A percentile compares a stretch with the other conserved stretches of the same genome.
phyloP scores from a whole-genome alignment of 163 green algal genomes.

The Prototheca wickerhamii region DNA sequence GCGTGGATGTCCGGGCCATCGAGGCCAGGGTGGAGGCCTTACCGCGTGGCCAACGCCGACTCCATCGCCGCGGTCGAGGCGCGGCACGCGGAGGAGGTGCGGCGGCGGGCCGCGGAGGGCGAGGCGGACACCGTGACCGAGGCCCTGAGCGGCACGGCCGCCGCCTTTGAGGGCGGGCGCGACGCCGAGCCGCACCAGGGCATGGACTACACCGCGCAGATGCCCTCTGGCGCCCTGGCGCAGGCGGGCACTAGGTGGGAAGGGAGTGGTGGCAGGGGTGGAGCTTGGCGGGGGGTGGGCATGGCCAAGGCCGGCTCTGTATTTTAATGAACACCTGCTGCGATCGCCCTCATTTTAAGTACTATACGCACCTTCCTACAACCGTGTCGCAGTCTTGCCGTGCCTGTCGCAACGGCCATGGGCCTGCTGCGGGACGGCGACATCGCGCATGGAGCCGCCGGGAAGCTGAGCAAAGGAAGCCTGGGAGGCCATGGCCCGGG shows the following conservation, averaged over 20 bases:
- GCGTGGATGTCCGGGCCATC: constrained; percentile 16
- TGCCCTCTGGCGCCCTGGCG: background rate
- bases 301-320: too few species aligned
- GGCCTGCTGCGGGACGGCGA: constrained; percentile 5
- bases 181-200: constrained; percentile 30
- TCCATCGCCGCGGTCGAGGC: constrained; percentile 32
- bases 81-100: constrained; percentile 18
- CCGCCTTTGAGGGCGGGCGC: constrained; percentile 16
- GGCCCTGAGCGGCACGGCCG: constrained; percentile 24
- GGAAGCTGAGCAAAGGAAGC: constrained; percentile 4
- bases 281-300: too few species aligned
- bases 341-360: too few species aligned
- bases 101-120: constrained; percentile 3
- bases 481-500: constrained; percentile 22
- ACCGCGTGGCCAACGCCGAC: constrained; percentile 30
- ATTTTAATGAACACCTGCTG: too few species aligned
- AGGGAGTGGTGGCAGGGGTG: too few species aligned
- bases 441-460: background rate
- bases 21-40: constrained; percentile 33
- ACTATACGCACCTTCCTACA: too few species aligned
- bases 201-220: constrained; percentile 25
- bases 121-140: constrained; percentile 6
- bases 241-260: background rate
- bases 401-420: constrained; percentile 1
- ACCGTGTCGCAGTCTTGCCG: background rate